These are phyloP conservation scores for Passalora sequoiae DNA, from an alignment of 2,329 filamentous ascomycete species.

Conservation along the genomic window DNA sequence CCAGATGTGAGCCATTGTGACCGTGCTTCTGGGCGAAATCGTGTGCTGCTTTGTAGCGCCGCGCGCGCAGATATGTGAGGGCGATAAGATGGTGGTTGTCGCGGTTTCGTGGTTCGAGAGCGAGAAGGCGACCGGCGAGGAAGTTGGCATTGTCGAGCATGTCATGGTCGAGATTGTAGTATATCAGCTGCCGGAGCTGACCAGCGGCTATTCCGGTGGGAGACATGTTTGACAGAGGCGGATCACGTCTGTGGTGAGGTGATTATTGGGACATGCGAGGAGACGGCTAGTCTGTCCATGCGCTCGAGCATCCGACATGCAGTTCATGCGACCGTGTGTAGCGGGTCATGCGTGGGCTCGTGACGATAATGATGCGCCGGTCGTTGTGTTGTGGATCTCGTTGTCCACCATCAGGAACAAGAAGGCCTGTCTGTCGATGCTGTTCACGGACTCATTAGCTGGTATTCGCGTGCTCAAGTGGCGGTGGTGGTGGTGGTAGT, in stretches of 20 bases:
- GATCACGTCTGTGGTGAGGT: too few species aligned
- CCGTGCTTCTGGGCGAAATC: constrained; percentile 71
- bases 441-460: too few species aligned
- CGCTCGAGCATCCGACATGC: too few species aligned
- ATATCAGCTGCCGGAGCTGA: constrained; percentile 61
- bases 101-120: constrained; percentile 72
- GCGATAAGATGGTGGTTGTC: constrained; percentile 81
- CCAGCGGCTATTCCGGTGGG: constrained; percentile 50
- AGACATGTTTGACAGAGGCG: constrained; percentile 54
- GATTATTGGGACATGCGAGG: constrained; percentile 4
- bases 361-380: too few species aligned
- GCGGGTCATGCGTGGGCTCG: too few species aligned
- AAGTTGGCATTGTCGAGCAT: constrained; percentile 87
- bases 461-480: too few species aligned
- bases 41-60: constrained; percentile 78
- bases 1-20: constrained; percentile 68
- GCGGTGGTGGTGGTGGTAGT: too few species aligned
- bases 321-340: too few species aligned
- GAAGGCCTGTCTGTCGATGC: too few species aligned
- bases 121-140: constrained; percentile 78
- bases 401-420: too few species aligned
- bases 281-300: background rate
- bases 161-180: constrained; percentile 81
- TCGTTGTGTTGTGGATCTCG: too few species aligned
- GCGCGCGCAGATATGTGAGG: constrained; percentile 76